phyloP scores from a whole-genome alignment of 306 rosid genomes.

The Inga oerstediana region DNA sequence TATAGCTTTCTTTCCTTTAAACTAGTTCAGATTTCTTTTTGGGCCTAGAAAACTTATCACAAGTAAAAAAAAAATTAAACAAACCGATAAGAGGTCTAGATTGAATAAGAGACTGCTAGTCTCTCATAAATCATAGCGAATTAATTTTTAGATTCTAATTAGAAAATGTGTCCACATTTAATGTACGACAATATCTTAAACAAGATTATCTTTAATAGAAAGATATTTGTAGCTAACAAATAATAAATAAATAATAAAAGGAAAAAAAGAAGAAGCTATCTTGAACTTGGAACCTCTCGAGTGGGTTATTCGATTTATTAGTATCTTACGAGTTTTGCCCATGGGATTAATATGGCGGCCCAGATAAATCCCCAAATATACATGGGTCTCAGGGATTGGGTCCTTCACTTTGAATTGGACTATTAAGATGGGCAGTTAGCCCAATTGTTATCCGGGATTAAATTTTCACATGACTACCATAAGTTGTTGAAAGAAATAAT shows the following conservation, averaged over 20 bases:
- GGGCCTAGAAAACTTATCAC: background rate
- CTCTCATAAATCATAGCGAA: too few species aligned
- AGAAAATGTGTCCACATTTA: too few species aligned
- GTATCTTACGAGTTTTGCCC: background rate
- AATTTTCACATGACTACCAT: background rate
- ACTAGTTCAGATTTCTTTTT: background rate
- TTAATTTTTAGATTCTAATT: accelerated
- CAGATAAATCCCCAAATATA: background rate
- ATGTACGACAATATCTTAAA: too few species aligned
- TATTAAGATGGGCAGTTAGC: background rate
- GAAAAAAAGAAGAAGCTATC: background rate
- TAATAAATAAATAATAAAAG: background rate
- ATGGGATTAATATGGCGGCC: background rate
- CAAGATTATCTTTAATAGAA: too few species aligned
- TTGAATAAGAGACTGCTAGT: too few species aligned
- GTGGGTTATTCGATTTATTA: background rate
- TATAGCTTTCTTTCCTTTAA: background rate
- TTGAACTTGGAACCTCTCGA: background rate
- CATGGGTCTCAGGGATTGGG: background rate
- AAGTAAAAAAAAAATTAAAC: too few species aligned
- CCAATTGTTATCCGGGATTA: background rate
- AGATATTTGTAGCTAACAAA: too few species aligned
- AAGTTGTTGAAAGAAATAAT: background rate
- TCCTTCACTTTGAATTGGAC: background rate
- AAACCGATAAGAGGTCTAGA: too few species aligned